Conservation (phyloP, 768 basidiomycete species). For the Tremella fuciformis region DNA sequence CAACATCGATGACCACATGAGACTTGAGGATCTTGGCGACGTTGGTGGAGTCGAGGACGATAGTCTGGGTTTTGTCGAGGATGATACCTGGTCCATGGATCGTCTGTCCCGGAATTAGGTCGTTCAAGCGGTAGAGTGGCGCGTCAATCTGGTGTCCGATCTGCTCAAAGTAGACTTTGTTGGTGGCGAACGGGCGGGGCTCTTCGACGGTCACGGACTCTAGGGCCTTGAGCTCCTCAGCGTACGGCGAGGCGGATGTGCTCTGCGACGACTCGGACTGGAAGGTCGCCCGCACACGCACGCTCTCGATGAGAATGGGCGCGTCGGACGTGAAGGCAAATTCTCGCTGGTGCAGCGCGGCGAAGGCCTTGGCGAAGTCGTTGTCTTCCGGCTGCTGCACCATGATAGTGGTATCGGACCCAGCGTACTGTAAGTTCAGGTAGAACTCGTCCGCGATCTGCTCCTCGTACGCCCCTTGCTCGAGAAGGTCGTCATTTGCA, state of each 20-base stretch:
- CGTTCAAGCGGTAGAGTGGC: background rate
- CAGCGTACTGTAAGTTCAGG: constrained; percentile 48
- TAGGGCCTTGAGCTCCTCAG: constrained; percentile 1
- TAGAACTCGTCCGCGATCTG: constrained; percentile 70
- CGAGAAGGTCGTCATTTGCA: constrained; percentile 51
- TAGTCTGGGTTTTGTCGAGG: constrained; percentile 91
- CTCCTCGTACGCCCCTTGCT: constrained; percentile 49
- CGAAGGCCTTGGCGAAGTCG: constrained; percentile 80
- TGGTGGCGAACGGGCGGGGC: constrained; percentile 1
- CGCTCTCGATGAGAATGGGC: constrained; percentile 77
- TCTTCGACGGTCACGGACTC: constrained; percentile 11
- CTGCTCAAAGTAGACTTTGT: constrained; percentile 1
- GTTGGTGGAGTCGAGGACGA: constrained; percentile 52
- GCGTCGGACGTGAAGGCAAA: constrained; percentile 90
- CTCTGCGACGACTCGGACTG: too few species aligned
- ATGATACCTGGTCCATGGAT: constrained; percentile 85
- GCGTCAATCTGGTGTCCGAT: background rate
- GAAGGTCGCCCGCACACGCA: constrained; percentile 90
- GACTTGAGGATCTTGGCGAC: background rate
- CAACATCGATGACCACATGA: constrained; percentile 8
- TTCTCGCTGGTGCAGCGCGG: constrained; percentile 72
- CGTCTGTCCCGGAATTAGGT: constrained; percentile 64
- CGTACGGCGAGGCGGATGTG: too few species aligned
- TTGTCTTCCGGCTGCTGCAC: constrained; percentile 50
- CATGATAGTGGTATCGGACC: constrained; percentile 79